phyloP scores from a whole-genome alignment of 257 asterid genomes.

The Misopates orontium region DNA sequence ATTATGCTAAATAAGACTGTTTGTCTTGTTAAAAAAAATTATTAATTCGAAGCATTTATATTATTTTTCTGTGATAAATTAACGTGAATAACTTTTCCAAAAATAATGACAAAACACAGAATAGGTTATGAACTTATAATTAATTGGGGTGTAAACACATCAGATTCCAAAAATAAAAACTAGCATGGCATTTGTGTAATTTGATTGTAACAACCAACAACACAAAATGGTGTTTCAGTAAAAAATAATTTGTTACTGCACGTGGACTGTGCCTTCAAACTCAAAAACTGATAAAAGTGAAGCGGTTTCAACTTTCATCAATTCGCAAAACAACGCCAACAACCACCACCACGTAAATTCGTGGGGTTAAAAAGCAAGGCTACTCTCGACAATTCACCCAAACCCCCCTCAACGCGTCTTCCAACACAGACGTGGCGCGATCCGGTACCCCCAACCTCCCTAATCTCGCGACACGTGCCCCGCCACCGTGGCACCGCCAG shows the following conservation, averaged over 20 bases:
- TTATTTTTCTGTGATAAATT: no score
- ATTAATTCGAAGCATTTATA: no score
- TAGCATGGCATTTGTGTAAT: constrained; percentile 18
- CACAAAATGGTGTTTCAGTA: no score
- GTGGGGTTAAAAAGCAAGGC: constrained; percentile 18
- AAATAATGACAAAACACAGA: no score
- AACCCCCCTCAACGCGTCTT: constrained; percentile 24
- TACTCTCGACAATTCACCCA: constrained; percentile 22
- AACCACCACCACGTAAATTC: constrained; percentile 29
- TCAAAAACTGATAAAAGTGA: no score
- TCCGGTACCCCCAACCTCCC: constrained; percentile 23
- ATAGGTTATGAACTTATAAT: no score
- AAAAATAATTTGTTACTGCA: constrained; percentile 14
- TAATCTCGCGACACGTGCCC: constrained; percentile 51
- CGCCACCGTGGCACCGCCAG: not conserved
- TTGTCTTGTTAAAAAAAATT: no score
- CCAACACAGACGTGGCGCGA: constrained; percentile 52
- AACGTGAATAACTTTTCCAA: no score
- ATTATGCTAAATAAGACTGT: no score
- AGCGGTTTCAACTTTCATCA: constrained; percentile 33
- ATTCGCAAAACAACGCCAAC: constrained; percentile 5
- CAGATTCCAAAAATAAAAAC: no score
- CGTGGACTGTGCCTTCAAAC: constrained; percentile 29
- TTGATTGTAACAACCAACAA: not conserved
- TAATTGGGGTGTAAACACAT: no score